A percentile compares a stretch with the other conserved stretches of the same genome.
Evolutionary conservation across 306 rosid genomes (phyloP).

Genomic region (Castanopsis chinensis): DNA sequence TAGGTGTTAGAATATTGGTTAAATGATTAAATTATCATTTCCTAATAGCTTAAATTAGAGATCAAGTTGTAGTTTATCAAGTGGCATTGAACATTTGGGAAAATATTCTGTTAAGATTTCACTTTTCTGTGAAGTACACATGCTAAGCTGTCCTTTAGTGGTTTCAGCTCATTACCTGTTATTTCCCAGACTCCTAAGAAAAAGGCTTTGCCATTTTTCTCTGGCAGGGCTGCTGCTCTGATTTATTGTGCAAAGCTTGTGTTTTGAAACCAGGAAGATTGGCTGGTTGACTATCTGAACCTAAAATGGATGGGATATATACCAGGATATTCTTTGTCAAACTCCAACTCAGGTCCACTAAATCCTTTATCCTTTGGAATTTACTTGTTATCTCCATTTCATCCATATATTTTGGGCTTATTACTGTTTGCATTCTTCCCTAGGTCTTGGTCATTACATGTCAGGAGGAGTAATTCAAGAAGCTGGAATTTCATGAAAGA

Average conservation of each 20-base stretch:
- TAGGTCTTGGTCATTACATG: background rate
- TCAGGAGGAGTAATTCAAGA: background rate
- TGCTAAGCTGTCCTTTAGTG: background rate
- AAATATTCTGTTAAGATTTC: background rate
- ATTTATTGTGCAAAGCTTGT: background rate
- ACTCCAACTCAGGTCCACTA: background rate
- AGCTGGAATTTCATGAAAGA: background rate
- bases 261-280: background rate
- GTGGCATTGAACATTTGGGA: background rate
- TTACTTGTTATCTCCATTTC: background rate
- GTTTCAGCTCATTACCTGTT: background rate
- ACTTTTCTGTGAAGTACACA: background rate
- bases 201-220: background rate
- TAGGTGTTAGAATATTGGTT: too few relatives aligned
- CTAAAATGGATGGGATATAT: background rate
- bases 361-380: background rate
- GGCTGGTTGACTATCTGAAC: background rate
- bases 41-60: too few relatives aligned
- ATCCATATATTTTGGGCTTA: background rate
- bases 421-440: background rate
- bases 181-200: background rate
- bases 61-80: too few relatives aligned
- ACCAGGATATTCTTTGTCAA: background rate
- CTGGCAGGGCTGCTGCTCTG: background rate
- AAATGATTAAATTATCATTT: too few relatives aligned